Base-by-base conservation (phyloP, 1,284 basidiomycete species). In the Chondrostereum purpureum region DNA sequence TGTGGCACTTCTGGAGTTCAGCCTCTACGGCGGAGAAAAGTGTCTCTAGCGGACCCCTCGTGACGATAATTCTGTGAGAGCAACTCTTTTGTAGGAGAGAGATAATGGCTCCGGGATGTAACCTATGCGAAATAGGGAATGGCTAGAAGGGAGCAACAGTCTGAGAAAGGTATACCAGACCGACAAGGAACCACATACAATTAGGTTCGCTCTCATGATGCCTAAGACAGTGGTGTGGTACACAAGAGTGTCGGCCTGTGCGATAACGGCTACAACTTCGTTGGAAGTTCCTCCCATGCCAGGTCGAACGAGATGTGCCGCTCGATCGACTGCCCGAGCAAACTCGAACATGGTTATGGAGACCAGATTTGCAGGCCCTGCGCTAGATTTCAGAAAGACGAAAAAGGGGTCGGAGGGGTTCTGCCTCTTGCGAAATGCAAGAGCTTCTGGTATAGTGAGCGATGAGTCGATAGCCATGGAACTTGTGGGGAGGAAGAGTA, bases 51-150 rank as follows among this genome's bases (percentile, higher is more conserved):
- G 60, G 60, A 13, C 48, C 46, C 2, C 49, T 49, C 0, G 65
- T 66, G 1, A 58, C 55, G 3, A 69, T 45, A 19, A 70, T 3
- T n/a, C 60, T 59, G 34, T 53, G 56, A 8, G 58, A 61, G 1
- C 48, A 49, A 0, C 58, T 59, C 45, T 55, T 60, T 42, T 44
- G 51, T 42, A 69, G 48, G 45, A 69, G 53, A 41, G 64, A 53
- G 1, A 47, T 46, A 2, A 66, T 50, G 0, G 66, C 64, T 5
- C 60, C 53, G 0, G 61, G 39, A 0, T 66, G 60, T 42, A 66
- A 67, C 2, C 67, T 60, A 8, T 57, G 62, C 0, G 69, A 68
- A 44, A 70, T 64, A 0, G 57, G 62, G 45, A 61, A 62, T 1
- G 58, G 61, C 59, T 62, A 19, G 5, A 40, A 20, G n/a, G n/a